A percentile compares a stretch with the other conserved stretches of the same genome.
Evolutionary conservation across 1,284 basidiomycete genomes (phyloP).

Genomic region (Heterobasidion annosum): DNA sequence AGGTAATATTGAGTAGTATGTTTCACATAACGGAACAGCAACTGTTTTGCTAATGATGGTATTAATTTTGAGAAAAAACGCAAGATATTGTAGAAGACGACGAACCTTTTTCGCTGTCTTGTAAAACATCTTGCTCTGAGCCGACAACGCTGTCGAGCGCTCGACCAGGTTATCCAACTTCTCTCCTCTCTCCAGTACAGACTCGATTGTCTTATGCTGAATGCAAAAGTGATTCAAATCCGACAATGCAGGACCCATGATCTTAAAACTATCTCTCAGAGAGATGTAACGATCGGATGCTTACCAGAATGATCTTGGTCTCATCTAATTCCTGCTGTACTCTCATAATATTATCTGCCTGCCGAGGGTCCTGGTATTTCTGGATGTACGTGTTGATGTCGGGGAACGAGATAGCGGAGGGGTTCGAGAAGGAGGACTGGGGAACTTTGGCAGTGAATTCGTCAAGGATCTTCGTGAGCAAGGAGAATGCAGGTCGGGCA

Average conservation of each 20-base stretch:
- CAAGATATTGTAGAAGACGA: slow-evolving; percentile 1
- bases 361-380: slow-evolving; percentile 97
- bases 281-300: slow-evolving; percentile 13
- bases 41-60: slow-evolving; percentile 49
- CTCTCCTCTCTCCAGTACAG: slow-evolving; percentile 93
- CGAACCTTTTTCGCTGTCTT: slow-evolving; percentile 71
- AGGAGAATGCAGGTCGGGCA: slow-evolving; percentile 91
- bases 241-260: neutral
- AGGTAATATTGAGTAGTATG: neutral
- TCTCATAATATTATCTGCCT: slow-evolving; percentile 98
- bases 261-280: no score
- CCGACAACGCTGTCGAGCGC: slow-evolving; percentile 83
- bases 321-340: slow-evolving; percentile 98
- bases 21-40: slow-evolving; percentile 41
- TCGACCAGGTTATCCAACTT: slow-evolving; percentile 97
- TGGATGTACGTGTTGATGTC: slow-evolving; percentile 76
- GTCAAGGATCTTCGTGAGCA: slow-evolving; percentile 91
- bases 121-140: slow-evolving; percentile 89
- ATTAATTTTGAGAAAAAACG: neutral
- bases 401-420: slow-evolving; percentile 57
- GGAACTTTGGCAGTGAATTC: slow-evolving; percentile 84
- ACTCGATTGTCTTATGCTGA: slow-evolving; percentile 99
- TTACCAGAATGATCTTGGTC: slow-evolving; percentile 94
- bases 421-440: slow-evolving; percentile 55
- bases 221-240: neutral